A percentile compares a stretch with the other conserved stretches of the same genome.
Evolutionary conservation across 2,329 filamentous ascomycete species (phyloP).

Genomic region (Cryphonectria naterciae): DNA sequence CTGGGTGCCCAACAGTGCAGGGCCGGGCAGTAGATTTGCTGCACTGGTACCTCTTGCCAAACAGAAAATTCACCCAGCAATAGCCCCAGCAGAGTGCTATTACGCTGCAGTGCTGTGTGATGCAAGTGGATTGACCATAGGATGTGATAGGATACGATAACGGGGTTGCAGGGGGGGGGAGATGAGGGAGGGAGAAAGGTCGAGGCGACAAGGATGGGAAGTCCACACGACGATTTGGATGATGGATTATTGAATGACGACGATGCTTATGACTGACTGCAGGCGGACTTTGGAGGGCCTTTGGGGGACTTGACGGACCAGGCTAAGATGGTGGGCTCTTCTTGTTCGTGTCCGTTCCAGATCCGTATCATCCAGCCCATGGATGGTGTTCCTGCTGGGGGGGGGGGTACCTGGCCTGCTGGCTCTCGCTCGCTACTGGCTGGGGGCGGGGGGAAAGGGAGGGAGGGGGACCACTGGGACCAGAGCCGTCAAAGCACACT

Average conservation of each 20-base stretch:
- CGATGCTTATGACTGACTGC: neutral
- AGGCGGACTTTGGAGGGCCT: neutral
- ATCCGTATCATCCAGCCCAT: slow-evolving; percentile 7
- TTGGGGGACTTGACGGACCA: neutral
- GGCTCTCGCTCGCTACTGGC: neutral
- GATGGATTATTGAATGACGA: too few species aligned
- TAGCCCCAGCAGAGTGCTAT: neutral
- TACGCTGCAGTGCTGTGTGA: neutral
- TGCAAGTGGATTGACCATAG: neutral
- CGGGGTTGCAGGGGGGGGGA: neutral
- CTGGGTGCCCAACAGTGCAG: neutral
- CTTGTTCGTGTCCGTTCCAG: slow-evolving; percentile 6
- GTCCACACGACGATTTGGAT: neutral
- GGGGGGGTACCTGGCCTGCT: neutral
- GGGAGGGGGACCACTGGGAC: neutral
- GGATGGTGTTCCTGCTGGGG: slow-evolving; percentile 8
- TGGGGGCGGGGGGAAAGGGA: neutral
- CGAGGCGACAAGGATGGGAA: neutral
- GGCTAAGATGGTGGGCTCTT: neutral
- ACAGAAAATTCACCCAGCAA: neutral
- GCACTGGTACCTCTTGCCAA: neutral
- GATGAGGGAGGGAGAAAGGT: neutral
- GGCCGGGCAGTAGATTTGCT: neutral
- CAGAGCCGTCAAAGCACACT: neutral
- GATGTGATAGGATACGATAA: neutral